Base-by-base conservation (phyloP, 805 yeast species). In the Cyberlindnera mycetangii region DNA sequence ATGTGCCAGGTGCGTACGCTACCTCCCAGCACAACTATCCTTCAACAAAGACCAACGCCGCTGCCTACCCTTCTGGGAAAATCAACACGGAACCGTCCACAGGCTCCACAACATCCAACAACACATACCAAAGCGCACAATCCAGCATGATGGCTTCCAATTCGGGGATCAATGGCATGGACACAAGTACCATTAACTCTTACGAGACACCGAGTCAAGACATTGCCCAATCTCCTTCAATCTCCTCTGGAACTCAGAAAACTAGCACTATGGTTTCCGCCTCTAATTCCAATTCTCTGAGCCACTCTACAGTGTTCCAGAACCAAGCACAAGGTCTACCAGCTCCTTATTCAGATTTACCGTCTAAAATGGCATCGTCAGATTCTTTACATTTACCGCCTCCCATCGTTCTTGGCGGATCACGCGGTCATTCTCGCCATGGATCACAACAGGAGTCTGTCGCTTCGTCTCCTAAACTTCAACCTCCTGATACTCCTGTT, bases 401-500 rank as follows among this genome's bases (percentile, higher is more conserved):
- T 11, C 42, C 43, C 14, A 12, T 19, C 15, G 28, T 34, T 17
- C 12, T 11, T 32, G 35, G 22, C 19, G 35, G 35, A 17, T 12
- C 35, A 11, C n/a, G n/a, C 14, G 35, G 18, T 17, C 22, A 32
- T 19, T 19, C 35, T 5, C 35, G 22, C 22, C 8, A 32, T n/a
- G n/a, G 35, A 5, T 32, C 22, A n/a, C 24, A 8, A 3, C 43
- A 31, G 12, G 21, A 42, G 15, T 48, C 58, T 18, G 33, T 3
- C 5, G 16, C 24, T 4, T 24, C 50, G 5, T 42, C 54, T 1
- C 42, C 53, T 17, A 39, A 39, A 3, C 49, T 51, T 16, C 37
- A 38, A 28, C 48, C 49, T 1, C 51, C 55, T 16, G 59, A 52
- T 27, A 51, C 59, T 1, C 56, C 58, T 10, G 10, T 48, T 2